Percentiles rank a stretch among this genome's conserved stretches.
These are phyloP conservation scores for Saitozyma sp. DNA, from an alignment of 768 basidiomycete species.

Conservation along the genomic window DNA sequence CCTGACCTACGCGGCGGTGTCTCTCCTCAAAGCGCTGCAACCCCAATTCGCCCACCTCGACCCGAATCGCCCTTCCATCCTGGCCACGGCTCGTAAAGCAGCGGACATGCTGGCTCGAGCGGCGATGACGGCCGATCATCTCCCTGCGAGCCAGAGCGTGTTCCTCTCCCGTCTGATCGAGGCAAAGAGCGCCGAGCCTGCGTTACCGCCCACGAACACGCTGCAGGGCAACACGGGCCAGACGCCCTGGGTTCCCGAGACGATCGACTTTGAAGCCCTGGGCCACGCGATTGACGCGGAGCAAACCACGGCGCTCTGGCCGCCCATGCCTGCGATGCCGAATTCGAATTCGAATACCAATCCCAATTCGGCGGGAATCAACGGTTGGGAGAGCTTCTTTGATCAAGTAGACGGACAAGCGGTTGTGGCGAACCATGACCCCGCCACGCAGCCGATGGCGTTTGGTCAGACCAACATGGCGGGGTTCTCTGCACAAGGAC, in stretches of 20 bases:
- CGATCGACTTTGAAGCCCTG: constrained; percentile 20
- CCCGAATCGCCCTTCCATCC: constrained; percentile 10
- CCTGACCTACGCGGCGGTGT: constrained; percentile 41
- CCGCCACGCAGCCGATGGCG: background rate
- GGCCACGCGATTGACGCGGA: constrained; percentile 11
- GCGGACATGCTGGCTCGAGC: constrained; percentile 33
- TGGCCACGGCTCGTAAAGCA: constrained; percentile 15
- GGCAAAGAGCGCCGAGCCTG: constrained; percentile 6
- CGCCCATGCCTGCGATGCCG: constrained; percentile 10
- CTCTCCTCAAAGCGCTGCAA: constrained; percentile 21
- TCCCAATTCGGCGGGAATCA: background rate
- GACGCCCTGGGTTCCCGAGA: background rate
- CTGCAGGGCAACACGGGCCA: background rate
- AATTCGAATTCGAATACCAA: background rate
- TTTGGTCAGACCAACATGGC: background rate
- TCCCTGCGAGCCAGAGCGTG: constrained; percentile 21
- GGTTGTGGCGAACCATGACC: too few species aligned
- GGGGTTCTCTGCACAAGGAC: background rate
- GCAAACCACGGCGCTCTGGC: constrained; percentile 17
- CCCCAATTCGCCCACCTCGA: constrained; percentile 9
- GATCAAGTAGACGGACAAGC: too few species aligned
- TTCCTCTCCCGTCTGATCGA: constrained; percentile 26
- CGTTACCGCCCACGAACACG: background rate
- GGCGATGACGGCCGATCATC: constrained; percentile 21
- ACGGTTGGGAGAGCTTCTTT: too few species aligned